These are phyloP conservation scores for Sporothrix humicola DNA, from an alignment of 2,329 filamentous ascomycete species.

Conservation along the genomic window DNA sequence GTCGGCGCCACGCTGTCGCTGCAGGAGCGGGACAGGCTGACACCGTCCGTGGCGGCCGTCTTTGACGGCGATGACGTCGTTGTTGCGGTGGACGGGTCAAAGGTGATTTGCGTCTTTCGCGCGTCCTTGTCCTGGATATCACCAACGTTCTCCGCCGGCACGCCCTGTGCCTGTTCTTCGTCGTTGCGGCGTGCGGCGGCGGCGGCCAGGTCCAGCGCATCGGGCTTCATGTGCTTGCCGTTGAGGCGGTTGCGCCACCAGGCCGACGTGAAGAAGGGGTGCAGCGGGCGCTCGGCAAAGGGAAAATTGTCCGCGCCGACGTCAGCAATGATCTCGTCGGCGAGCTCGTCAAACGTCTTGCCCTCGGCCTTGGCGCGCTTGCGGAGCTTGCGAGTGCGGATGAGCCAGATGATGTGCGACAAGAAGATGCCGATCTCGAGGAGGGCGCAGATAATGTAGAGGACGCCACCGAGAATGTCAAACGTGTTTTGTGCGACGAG, in stretches of 20 bases:
- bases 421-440: constrained; percentile 66
- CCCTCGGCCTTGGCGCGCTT: constrained; percentile 57
- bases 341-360: constrained; percentile 62
- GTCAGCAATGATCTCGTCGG: constrained; percentile 45
- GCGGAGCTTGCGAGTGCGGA: constrained; percentile 59
- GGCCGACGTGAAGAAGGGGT: neutral
- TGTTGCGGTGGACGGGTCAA: too few relatives aligned
- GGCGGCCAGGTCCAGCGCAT: neutral
- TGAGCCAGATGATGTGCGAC: constrained; percentile 64
- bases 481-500: constrained; percentile 66
- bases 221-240: constrained; percentile 9
- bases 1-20: constrained; percentile 19
- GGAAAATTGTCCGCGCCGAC: constrained; percentile 43
- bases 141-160: neutral
- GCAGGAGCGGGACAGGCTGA: neutral
- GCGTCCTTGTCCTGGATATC: too few relatives aligned
- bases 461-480: constrained; percentile 63
- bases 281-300: constrained; percentile 46
- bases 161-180: neutral
- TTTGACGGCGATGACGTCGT: neutral
- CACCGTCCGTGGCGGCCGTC: neutral
- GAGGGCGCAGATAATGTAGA: constrained; percentile 64
- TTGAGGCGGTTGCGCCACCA: constrained; percentile 29
- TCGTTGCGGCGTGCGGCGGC: neutral
- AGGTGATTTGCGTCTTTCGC: too few relatives aligned